Evolutionary conservation across 106 monocot genomes (phyloP).

Genomic region (Cymbidium sinense): DNA sequence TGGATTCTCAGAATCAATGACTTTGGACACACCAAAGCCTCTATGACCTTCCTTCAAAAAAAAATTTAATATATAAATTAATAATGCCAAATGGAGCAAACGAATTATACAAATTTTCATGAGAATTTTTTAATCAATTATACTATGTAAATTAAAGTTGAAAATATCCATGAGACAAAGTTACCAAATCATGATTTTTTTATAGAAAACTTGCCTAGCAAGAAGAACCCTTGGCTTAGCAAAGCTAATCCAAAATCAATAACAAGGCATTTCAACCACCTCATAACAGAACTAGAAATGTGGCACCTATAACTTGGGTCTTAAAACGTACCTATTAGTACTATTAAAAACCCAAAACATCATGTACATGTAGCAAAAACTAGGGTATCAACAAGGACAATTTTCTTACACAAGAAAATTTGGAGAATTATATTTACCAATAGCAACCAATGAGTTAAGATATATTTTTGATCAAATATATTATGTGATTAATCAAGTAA

Average conservation of each 20-base stretch:
- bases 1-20: conserved; percentile 56
- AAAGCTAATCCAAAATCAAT: neutral
- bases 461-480: too few species aligned
- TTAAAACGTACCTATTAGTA: too few species aligned
- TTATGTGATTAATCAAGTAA: too few species aligned
- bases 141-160: neutral
- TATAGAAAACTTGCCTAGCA: neutral
- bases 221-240: neutral
- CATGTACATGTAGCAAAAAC: too few species aligned
- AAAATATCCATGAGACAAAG: neutral
- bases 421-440: too few species aligned
- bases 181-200: neutral
- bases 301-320: too few species aligned
- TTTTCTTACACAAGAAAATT: too few species aligned
- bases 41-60: conserved; percentile 51
- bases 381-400: too few species aligned
- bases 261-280: too few species aligned
- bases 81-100: neutral
- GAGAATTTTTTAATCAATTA: neutral
- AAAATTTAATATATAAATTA: neutral
- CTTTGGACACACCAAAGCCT: conserved; percentile 76
- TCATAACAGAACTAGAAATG: too few species aligned
- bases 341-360: too few species aligned
- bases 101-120: neutral
- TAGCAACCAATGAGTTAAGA: too few species aligned